These are phyloP conservation scores for Geranomyces variabilis DNA, from an alignment of 192 early-diverging fungal genomes.

Conservation along the genomic window DNA sequence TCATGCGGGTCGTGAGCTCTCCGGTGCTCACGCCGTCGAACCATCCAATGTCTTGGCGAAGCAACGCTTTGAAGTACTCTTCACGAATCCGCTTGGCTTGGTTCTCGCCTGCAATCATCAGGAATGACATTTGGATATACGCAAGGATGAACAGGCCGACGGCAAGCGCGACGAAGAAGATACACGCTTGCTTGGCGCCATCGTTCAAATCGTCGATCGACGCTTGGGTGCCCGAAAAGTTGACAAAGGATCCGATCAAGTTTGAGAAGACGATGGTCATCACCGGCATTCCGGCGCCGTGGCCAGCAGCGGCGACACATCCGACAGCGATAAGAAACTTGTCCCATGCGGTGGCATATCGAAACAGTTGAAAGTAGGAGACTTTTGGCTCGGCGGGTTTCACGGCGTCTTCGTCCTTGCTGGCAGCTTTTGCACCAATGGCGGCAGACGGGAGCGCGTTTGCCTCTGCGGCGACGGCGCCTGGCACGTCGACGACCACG, in stretches of 20 bases:
- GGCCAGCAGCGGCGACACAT: neutral
- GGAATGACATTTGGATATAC: constrained; percentile 38
- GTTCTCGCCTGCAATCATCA: constrained; percentile 36
- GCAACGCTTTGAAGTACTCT: constrained; percentile 38
- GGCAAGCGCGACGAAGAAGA: constrained; percentile 25
- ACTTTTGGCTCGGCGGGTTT: neutral
- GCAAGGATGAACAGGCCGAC: constrained; percentile 13
- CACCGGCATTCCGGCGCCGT: constrained; percentile 5
- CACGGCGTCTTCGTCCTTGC: neutral
- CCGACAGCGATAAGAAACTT: neutral
- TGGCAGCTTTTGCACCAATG: neutral
- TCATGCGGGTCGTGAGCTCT: constrained; percentile 44
- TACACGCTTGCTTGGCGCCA: neutral
- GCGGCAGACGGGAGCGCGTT: neutral
- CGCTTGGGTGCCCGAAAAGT: neutral
- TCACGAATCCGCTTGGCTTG: constrained; percentile 42
- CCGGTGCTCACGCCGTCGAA: constrained; percentile 40
- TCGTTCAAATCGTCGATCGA: constrained; percentile 1
- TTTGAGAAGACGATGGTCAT: constrained; percentile 1
- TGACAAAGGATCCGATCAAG: neutral
- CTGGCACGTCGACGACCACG: neutral
- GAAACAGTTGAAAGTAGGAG: neutral
- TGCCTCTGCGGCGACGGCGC: neutral
- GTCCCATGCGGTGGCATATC: constrained; percentile 3
- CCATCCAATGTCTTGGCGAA: constrained; percentile 53